Conservation (phyloP, 163 green algal species). For the Scenedesmus sp. region DNA sequence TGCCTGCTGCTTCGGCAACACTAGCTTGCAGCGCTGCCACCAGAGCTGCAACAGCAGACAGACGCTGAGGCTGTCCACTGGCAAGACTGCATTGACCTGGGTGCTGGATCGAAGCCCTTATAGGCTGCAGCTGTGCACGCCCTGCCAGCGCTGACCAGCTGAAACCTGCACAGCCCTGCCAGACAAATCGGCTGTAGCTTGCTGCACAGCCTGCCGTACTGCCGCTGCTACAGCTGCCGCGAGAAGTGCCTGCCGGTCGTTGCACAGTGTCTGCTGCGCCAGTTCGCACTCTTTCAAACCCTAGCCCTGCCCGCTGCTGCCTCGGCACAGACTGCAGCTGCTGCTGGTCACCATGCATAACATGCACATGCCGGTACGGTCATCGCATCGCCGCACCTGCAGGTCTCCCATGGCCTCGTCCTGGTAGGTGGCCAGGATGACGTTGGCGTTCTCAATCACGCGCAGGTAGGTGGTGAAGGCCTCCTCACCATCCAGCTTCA, state of each 20-base stretch:
- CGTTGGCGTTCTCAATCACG: conserved; percentile 99
- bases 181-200: neutral
- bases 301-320: neutral
- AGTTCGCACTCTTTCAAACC: neutral
- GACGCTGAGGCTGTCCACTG: neutral
- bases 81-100: neutral
- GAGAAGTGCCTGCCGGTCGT: neutral
- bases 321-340: neutral
- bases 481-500: conserved; percentile 98
- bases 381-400: conserved; percentile 59
- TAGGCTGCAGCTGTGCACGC: neutral
- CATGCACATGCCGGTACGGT: neutral
- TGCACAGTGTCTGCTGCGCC: neutral
- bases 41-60: neutral
- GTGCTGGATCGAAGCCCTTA: too few relatives aligned
- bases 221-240: neutral
- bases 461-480: conserved; percentile 97
- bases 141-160: neutral
- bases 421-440: conserved; percentile 99
- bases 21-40: neutral
- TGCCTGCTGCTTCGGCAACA: neutral
- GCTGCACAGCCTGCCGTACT: neutral
- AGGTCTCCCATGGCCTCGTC: conserved; percentile 90
- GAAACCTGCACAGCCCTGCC: too few relatives aligned
- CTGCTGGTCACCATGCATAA: neutral